phyloP scores from a whole-genome alignment of 345 rosid species.

The Moringa oleifera region DNA sequence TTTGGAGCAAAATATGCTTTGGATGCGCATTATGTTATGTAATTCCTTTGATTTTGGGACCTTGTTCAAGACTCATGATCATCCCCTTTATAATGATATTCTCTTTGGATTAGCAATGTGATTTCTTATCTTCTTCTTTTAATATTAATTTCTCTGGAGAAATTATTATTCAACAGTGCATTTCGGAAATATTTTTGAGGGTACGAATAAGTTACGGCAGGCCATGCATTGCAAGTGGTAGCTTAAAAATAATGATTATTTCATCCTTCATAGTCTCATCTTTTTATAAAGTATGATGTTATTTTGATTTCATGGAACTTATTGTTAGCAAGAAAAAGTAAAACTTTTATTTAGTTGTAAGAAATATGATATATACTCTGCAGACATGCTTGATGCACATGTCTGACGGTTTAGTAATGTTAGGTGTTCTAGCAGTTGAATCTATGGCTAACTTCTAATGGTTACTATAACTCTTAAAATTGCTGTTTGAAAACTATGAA shows the following conservation, averaged over 20 bases:
- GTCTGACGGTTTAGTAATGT: no score
- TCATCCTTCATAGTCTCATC: no score
- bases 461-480: no score
- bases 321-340: background rate
- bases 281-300: background rate
- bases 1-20: background rate
- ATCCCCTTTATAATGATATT: background rate
- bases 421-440: no score
- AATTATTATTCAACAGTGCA: background rate
- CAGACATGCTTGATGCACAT: background rate
- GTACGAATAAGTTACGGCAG: background rate
- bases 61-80: no score
- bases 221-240: background rate
- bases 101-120: background rate
- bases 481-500: background rate
- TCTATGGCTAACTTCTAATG: no score
- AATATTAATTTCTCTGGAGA: background rate
- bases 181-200: background rate
- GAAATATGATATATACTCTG: background rate
- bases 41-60: no score
- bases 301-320: background rate
- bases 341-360: background rate
- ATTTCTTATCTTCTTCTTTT: background rate
- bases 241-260: no score
- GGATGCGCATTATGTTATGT: background rate